Evolutionary conservation across 179 eudicot species (phyloP), one percentile per base, ranked within the genome.

Genomic region (Silene coronaria): DNA sequence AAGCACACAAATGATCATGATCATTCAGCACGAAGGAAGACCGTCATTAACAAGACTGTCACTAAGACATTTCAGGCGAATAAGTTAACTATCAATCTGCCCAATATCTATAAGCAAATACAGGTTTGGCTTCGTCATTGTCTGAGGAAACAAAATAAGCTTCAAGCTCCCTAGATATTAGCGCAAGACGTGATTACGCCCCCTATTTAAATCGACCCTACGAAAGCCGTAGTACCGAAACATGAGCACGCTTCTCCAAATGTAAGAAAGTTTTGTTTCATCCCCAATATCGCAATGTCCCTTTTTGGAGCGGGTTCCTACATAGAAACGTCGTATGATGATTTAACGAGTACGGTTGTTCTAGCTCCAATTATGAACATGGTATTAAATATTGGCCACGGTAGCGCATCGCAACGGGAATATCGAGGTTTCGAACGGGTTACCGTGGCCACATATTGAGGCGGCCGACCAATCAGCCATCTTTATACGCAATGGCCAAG

Each of bases 271-370:
- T 77, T 26, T 78, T 75, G 80, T 76, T 75, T 71, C 77, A 65
- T 78, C 77, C 82, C 81, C 82, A 36, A 51, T 76, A 67, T 80
- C 75, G 74, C 72, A 78, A 86, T 74, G 81, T 78, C 85, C 81
- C 67, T 61, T 21, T 85, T 75, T 79, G 73, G 77, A 83, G 85
- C 45, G 74, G 66, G 83, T 74, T 84, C 97, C 97, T 91, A 89
- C 93, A 91, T 70, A 82, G 77, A 87, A 85, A 84, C 36, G 81
- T 65, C 65, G 82, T 80, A 83, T 42, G 82, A 80, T 30, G 81
- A 74, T 82, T 87, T 77, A 87, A 86, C 66, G 77, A n/a, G 53
- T 59, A 46, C 74, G 19, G 67, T 69, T 79, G 61, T 38, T 71
- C 27, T 48, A 30, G 62, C 75, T 71, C 61, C 68, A 75, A 34